Evolutionary conservation across 2,329 filamentous ascomycete species (phyloP).

Genomic region (Aspergillus aculeatinus): DNA sequence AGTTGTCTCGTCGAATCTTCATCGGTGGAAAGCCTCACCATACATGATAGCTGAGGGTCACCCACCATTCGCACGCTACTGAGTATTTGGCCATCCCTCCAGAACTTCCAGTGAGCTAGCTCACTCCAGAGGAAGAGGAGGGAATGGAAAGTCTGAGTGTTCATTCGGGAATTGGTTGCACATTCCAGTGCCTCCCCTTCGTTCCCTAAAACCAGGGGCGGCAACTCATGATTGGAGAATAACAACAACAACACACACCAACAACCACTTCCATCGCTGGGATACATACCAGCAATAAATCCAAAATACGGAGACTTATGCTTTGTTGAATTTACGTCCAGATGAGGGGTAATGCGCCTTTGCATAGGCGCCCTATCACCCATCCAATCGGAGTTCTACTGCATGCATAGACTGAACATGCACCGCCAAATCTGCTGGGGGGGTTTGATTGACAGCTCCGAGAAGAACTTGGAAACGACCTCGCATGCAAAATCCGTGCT

Average conservation of each 20-base stretch:
- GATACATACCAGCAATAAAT: background rate
- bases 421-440: background rate
- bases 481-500: background rate
- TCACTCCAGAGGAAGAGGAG: background rate
- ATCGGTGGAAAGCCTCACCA: background rate
- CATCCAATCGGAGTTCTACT: background rate
- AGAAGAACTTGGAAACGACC: background rate
- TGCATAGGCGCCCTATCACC: background rate
- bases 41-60: background rate
- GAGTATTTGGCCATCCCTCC: too few species aligned
- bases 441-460: background rate
- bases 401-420: background rate
- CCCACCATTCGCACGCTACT: background rate
- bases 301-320: background rate
- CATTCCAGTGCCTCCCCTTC: constrained; percentile 1
- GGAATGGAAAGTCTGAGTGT: background rate
- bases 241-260: background rate
- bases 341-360: background rate
- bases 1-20: background rate
- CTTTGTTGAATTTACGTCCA: background rate
- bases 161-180: background rate
- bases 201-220: constrained; percentile 2
- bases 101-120: background rate
- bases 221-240: background rate
- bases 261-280: too few species aligned